Base-by-base conservation (phyloP, 352 stramenopile genomes). In the Thalassiosira livingstoniorum region DNA sequence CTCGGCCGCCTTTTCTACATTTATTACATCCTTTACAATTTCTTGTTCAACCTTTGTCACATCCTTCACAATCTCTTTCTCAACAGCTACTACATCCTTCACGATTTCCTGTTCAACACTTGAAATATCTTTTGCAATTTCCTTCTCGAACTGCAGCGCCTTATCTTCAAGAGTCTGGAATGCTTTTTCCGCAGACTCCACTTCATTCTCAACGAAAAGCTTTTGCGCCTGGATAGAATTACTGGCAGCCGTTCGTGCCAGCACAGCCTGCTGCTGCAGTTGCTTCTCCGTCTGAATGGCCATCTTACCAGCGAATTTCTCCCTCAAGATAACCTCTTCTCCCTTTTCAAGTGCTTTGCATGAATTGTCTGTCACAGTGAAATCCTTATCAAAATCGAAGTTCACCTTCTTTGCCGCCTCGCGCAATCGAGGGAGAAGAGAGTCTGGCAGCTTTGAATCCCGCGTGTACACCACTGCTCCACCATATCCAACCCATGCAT, bases 401-500 rank as follows among this genome's bases (percentile, higher is more conserved):
- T 89, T 89, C 13, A 95, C 87, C 66, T 94, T 94, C 76, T 93
- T 84, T 10, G 88, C 92, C 2, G 93, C 92, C 34, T 83, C 90
- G 31, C 85, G 82, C 18, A 95, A 54, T 11, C 93, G 82, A 4
- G 90, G 87, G 25, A 91, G 45, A 15, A 96, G 65, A 15, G 73
- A 84, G 29, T 85, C 74, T 15, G 91, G 91, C 15, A 95, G 64
- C 42, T 88, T 86, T 2, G 87, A 55, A 37, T 90, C 84, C 31
- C 89, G 76, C 27, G 94, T 96, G 90, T 97, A 97, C 0, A 97
- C 80, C 1, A 96, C 92, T 0, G 86, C 92, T 39, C 94, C 94
- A 32, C 94, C 94, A 74, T 97, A 97, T 13, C 94, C 94, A 71
- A 95, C 85, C 94, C 94, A 97, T 7, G 94, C 94, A 82, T 97